Evolutionary conservation across 805 yeast species (phyloP), one percentile per base, ranked within the genome.

Genomic region (Yarrowia alimentaria): DNA sequence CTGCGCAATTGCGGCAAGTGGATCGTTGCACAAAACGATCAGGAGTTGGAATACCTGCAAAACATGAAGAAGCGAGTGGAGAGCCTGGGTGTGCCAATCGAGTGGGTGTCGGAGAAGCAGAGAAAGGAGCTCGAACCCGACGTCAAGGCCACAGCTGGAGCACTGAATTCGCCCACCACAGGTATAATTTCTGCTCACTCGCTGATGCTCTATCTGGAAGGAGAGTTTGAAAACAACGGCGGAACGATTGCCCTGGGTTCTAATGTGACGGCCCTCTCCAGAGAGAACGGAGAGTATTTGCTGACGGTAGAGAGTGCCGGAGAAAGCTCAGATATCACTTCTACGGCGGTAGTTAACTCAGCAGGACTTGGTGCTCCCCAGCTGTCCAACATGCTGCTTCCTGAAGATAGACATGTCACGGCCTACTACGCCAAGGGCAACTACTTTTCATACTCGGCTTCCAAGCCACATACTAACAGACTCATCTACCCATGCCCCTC

Each of bases 171-270:
- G 7, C 93, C 95, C 1, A 73, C 89, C 0, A 83, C 96, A 0
- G 96, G 97, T 0, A 90, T 89, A 14, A 65, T 88, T 1, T 80
- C 87, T 11, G 88, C 94, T 0, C 96, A 90, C 64, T 80, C 85
- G 6, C 70, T 84, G 52, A 78, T 84, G 76, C 73, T 73, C 22
- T 86, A 73, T 63, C 68, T 76, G 40, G 73, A 75, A 48, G 73
- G 83, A 0, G 64, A 66, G 13, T 71, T 83, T 38, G 85, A 82
- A 53, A 68, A 70, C 21, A 62, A 74, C 48, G 80, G 72, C 3
- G 95, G 88, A 3, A 87, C 83, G 12, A 56, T 82, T 4, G 85
- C 84, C 0, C 59, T 79, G 4, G 79, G 78, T 12, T 79, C 95
- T 0, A 62, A 74, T 40, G 87, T 88, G 2, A 62, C 65, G 0